A percentile compares a stretch with the other conserved stretches of the same genome.
Evolutionary conservation across 2,329 filamentous ascomycete genomes (phyloP).

Genomic region (Fusarium kyushuense): DNA sequence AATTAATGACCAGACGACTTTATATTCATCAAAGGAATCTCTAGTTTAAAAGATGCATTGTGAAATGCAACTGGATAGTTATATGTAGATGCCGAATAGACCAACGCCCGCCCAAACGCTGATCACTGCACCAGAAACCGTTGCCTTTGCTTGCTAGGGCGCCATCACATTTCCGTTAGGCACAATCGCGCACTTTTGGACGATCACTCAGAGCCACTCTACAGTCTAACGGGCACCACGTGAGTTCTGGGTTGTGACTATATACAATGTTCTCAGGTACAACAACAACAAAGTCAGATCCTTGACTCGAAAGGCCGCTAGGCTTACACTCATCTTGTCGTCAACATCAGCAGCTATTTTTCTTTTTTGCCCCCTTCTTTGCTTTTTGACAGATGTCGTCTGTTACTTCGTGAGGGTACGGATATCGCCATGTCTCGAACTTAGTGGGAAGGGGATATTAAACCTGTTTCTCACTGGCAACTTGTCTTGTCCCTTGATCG

Average conservation of each 20-base stretch:
- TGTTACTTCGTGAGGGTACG: not conserved
- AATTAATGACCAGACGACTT: not conserved
- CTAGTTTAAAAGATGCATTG: not conserved
- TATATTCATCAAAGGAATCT: not conserved
- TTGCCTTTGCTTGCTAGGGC: slow-evolving; percentile 13
- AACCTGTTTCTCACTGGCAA: slow-evolving; percentile 29
- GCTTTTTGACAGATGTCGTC: not conserved
- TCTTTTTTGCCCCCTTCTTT: too few relatives aligned
- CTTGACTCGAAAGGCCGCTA: not conserved
- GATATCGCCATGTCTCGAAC: not conserved
- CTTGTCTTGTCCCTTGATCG: slow-evolving; percentile 18
- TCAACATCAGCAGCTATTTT: not conserved
- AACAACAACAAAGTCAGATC: slow-evolving; percentile 7
- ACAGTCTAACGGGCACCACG: slow-evolving; percentile 38
- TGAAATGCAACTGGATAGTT: not conserved
- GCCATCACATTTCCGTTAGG: slow-evolving; percentile 42
- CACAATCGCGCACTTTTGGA: slow-evolving; percentile 30
- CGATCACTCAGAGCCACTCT: slow-evolving; percentile 26
- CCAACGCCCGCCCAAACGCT: not conserved
- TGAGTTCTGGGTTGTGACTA: slow-evolving; percentile 30
- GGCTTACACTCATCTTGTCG: not conserved
- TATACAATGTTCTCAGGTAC: slow-evolving; percentile 22
- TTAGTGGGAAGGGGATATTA: slow-evolving; percentile 6
- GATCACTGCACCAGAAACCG: slow-evolving; percentile 36
- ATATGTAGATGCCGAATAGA: not conserved